Conservation (phyloP, 495 filamentous ascomycete genomes). For the Melanomma pulvis-pyrius region DNA sequence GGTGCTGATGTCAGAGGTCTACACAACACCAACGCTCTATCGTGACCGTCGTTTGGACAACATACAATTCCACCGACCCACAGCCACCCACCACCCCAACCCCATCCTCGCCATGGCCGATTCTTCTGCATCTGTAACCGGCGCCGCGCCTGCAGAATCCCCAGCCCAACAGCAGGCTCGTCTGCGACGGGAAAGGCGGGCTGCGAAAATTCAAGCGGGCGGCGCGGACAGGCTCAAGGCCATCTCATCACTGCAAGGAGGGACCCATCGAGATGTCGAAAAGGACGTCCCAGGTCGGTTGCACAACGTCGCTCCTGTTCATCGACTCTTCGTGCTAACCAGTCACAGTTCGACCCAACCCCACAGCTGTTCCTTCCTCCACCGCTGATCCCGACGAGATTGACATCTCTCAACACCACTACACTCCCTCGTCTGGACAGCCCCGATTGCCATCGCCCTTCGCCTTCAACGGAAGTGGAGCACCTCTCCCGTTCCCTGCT, state of each 20-base stretch:
- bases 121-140: constrained; percentile 16
- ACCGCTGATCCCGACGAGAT: constrained; percentile 70
- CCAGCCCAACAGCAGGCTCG: constrained; percentile 72
- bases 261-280: constrained; percentile 18
- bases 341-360: constrained; percentile 6
- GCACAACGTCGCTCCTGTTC: background rate
- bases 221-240: constrained; percentile 78
- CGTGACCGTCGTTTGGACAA: background rate
- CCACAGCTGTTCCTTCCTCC: constrained; percentile 9
- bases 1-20: background rate
- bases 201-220: constrained; percentile 85
- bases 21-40: background rate
- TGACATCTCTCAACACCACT: constrained; percentile 70
- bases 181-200: constrained; percentile 82
- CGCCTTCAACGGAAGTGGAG: constrained; percentile 35
- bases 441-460: constrained; percentile 32
- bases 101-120: constrained; percentile 28
- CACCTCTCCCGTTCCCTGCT: constrained; percentile 16
- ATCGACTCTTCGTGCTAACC: background rate
- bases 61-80: background rate
- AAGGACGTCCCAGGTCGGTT: constrained; percentile 35
- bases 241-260: constrained; percentile 60
- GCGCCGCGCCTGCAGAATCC: constrained; percentile 47
- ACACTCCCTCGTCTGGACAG: constrained; percentile 40
- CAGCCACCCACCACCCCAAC: background rate